Base-by-base conservation (phyloP, 768 basidiomycete genomes). In the Cytidiella melzeri region DNA sequence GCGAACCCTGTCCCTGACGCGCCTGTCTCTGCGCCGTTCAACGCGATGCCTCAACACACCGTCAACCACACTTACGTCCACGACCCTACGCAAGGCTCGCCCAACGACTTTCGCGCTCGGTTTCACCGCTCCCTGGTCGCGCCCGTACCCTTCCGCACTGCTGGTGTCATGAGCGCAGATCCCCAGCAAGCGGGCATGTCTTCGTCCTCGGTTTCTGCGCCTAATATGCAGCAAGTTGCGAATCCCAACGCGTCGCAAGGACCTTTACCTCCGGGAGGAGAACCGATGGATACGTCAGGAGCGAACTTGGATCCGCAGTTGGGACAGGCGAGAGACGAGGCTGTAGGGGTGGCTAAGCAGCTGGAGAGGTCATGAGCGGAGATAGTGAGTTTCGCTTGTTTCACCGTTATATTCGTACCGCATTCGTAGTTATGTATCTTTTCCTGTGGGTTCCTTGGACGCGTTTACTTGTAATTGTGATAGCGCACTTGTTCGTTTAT, bases 51-150 rank as follows among this genome's bases (percentile, higher is more conserved):
- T 47, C 48, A 49, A 11, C 57, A 58, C 52, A 56, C 60, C 51
- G 64, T 61, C 15, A 58, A 52, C 47, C 57, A 51, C 28, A 21
- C 47, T 4, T 18, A 41, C 55, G 36, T 41, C 49, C 57, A 56
- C 52, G 54, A 56, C 51, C 67, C 66, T 39, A 57, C 57, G 10
- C 61, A 60, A 5, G 48, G 42, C 2, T 54, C 67, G 15, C 58
- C 71, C 25, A 77, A 70, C 56, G 81, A 84, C 45, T 80, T 84
- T 55, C 80, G 83, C 19, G 79, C 78, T 7, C 79, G 83, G 41
- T 85, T 85, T 60, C 81, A 80, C 50, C 70, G 81, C 20, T 65
- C 81, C 2, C 70, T 85, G 42, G 71, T 73, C 15, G 81, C 74
- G 0, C 82, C 81, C 0, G 72, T 79, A 0, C 83, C 84, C 4